Evolutionary conservation across 352 stramenopile genomes (phyloP).

Genomic region (Phytophthora vignae): DNA sequence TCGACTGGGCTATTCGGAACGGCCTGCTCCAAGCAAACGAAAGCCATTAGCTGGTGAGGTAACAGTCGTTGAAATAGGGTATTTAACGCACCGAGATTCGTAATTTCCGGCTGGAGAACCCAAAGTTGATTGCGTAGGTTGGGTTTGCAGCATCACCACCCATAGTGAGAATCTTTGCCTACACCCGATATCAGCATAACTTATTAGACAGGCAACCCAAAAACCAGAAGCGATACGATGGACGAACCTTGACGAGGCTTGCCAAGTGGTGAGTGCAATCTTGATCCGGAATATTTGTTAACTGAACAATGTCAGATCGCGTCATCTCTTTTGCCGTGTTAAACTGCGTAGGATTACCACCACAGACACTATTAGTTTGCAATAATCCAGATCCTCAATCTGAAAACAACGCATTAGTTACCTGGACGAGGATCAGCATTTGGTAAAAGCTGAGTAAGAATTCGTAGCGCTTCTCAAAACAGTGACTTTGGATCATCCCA

Average conservation of each 20-base stretch:
- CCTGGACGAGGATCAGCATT: constrained; percentile 81
- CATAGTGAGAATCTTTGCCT: constrained; percentile 55
- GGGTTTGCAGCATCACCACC: constrained; percentile 32
- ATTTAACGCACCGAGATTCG: constrained; percentile 49
- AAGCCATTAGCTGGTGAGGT: neutral
- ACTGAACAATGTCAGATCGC: constrained; percentile 43
- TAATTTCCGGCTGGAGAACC: constrained; percentile 59
- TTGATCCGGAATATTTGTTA: constrained; percentile 66
- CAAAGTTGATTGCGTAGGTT: constrained; percentile 54
- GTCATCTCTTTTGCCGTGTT: constrained; percentile 60
- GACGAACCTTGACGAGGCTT: constrained; percentile 70
- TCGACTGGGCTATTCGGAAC: constrained; percentile 76
- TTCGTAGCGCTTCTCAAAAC: constrained; percentile 83
- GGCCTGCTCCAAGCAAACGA: constrained; percentile 25
- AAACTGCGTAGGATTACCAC: constrained; percentile 52
- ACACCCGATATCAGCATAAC: constrained; percentile 1
- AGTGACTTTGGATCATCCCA: constrained; percentile 71
- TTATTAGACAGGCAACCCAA: neutral
- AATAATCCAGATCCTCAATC: neutral
- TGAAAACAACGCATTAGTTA: neutral
- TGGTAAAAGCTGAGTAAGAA: constrained; percentile 88
- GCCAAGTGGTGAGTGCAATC: constrained; percentile 73
- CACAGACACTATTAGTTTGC: neutral
- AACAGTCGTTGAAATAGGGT: neutral
- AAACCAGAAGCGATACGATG: neutral